These are phyloP conservation scores for Acanthamoeba healyi DNA, from an alignment of 208 protist genomes.

Conservation along the genomic window DNA sequence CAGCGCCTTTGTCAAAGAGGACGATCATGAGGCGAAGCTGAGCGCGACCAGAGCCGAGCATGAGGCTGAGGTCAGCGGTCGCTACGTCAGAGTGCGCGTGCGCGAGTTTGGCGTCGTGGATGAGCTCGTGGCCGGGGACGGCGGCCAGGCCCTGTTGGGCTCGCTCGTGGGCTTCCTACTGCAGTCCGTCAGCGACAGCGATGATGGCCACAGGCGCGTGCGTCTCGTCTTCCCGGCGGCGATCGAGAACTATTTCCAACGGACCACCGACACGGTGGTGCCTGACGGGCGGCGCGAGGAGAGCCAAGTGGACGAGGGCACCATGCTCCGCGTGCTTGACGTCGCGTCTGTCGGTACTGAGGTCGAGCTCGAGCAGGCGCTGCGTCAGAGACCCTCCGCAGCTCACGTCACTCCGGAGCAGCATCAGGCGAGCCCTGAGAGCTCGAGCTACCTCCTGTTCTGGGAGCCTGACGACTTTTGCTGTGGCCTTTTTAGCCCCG, in stretches of 20 bases:
- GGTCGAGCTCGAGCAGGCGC: neutral
- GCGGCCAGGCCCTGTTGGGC: neutral
- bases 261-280: too few relatives aligned
- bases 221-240: neutral
- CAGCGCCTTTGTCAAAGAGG: neutral
- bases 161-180: too few relatives aligned
- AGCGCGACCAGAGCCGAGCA: too few relatives aligned
- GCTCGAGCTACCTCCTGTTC: neutral
- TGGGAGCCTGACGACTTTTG: neutral
- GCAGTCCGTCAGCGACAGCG: neutral
- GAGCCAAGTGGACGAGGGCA: neutral
- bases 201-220: neutral
- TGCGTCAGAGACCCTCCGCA: neutral
- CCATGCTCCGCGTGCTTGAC: neutral
- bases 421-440: neutral
- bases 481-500: too few relatives aligned
- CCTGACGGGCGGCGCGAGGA: neutral
- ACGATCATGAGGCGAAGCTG: neutral
- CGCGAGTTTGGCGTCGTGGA: conserved; percentile 1
- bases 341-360: neutral
- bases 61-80: neutral
- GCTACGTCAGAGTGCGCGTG: neutral
- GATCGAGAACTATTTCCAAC: neutral
- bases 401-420: too few relatives aligned
- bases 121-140: neutral